Evolutionary conservation across 257 asterid genomes (phyloP), one percentile per base, ranked within the genome.

Genomic region (Fraxinus excelsior): DNA sequence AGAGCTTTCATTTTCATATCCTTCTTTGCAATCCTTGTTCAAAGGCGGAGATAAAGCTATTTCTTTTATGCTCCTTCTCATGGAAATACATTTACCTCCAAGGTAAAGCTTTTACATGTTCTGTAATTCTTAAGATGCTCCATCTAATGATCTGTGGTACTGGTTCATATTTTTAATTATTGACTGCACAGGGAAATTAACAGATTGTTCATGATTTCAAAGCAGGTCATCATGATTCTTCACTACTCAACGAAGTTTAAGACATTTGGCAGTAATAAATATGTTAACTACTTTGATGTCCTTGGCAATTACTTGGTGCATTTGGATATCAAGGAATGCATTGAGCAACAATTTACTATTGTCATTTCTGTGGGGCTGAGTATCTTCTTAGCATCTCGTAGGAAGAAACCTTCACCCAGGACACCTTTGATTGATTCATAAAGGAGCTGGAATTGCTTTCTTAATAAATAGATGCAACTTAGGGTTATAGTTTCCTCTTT

Each of bases 381-480:
- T 25, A 12, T 62, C 18, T 25, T 26, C 68, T 26, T 62, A 7
- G 19, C 68, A 62, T 26, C 34, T 23, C 34, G 10, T 62, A 26
- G 18, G 19, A 62, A 37, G 42, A 37, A 37, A 19, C 34, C 35
- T 62, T 8, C 18, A 2, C 10, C 10, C 68, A 62, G n/a, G 32
- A 62, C 68, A 62, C 26, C 31, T 62, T 53, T 62, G 19, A 62
- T 62, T 26, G 18, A 25, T 62, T 62, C 68, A 62, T 51, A 5
- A 51, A 60, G 67, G 32, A 23, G 35, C 68, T 25, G 68, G 26
- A 62, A 62, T 62, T 62, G 18, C 68, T 62, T 62, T 62, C 68
- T 25, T 62, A 62, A 62, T 62, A 10, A 62, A 3, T 62, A 25
- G 68, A 25, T 25, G 68, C 68, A 62, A 31, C 35, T 62, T 26